Percentiles rank a stretch among this genome's conserved stretches.
phyloP scores from a whole-genome alignment of 176 grass and related monocot genomes.

The Metroxylon sagu region DNA sequence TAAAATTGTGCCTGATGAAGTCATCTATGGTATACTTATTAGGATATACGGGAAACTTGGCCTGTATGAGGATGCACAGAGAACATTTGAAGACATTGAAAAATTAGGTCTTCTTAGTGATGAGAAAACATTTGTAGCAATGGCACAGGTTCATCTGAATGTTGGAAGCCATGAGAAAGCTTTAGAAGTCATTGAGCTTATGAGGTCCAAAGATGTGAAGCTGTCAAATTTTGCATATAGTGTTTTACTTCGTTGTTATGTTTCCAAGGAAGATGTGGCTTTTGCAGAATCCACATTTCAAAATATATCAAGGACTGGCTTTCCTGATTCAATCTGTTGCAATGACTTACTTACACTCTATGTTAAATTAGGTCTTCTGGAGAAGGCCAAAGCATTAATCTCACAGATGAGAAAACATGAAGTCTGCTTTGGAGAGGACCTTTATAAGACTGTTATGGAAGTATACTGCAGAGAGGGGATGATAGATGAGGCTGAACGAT shows the following conservation, averaged over 20 bases:
- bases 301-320: conserved; percentile 28
- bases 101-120: conserved; percentile 40
- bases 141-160: conserved; percentile 82
- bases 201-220: conserved; percentile 50
- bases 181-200: conserved; percentile 47
- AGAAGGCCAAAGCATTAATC: conserved; percentile 59
- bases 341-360: conserved; percentile 68
- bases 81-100: conserved; percentile 59
- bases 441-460: conserved; percentile 68
- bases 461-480: conserved; percentile 57
- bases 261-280: conserved; percentile 51
- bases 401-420: conserved; percentile 36
- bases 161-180: conserved; percentile 42
- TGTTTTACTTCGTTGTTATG: conserved; percentile 64
- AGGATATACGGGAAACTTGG: conserved; percentile 84
- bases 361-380: conserved; percentile 46
- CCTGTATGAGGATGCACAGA: conserved; percentile 57
- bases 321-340: conserved; percentile 46
- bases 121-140: conserved; percentile 82
- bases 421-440: conserved; percentile 42
- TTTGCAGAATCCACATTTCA: conserved; percentile 59
- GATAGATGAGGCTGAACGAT: conserved; percentile 37
- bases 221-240: conserved; percentile 48
- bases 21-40: conserved; percentile 85
- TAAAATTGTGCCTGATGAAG: conserved; percentile 66